These are phyloP conservation scores for Trichophyton verrucosum DNA, from an alignment of 2,329 filamentous ascomycete species.

Conservation along the genomic window DNA sequence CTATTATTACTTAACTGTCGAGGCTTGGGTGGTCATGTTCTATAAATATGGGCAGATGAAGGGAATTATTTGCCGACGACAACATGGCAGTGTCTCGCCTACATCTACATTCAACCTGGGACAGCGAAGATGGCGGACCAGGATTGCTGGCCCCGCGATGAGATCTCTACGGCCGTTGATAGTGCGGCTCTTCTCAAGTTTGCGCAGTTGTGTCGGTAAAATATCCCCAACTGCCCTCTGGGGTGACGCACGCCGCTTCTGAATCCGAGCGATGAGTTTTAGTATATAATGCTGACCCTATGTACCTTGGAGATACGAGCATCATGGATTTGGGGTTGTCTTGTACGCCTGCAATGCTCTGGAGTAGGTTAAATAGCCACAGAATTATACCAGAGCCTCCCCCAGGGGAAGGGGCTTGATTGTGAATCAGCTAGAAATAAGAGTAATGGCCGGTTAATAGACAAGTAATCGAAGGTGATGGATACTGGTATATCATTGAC, in stretches of 20 bases:
- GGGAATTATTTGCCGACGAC: conserved; percentile 3
- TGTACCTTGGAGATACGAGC: no score
- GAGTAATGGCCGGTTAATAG: no score
- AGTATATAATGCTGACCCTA: no score
- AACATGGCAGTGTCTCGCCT: neutral
- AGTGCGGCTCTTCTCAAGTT: neutral
- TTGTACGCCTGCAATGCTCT: no score
- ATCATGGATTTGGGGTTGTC: no score
- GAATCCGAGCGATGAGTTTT: neutral
- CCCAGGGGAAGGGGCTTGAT: no score
- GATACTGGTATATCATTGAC: no score
- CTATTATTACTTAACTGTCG: neutral
- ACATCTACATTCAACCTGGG: neutral
- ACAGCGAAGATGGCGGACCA: neutral
- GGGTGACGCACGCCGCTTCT: neutral
- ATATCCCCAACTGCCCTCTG: neutral
- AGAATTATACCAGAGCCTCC: no score
- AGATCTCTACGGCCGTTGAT: neutral
- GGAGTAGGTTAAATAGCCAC: no score
- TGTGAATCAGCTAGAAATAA: no score
- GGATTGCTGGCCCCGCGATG: neutral
- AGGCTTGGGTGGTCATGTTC: neutral
- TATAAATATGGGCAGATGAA: neutral
- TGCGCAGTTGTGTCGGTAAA: neutral
- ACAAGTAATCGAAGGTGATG: no score